Conservation (phyloP, 352 stramenopile species). For the Phytophthora colocasiae region DNA sequence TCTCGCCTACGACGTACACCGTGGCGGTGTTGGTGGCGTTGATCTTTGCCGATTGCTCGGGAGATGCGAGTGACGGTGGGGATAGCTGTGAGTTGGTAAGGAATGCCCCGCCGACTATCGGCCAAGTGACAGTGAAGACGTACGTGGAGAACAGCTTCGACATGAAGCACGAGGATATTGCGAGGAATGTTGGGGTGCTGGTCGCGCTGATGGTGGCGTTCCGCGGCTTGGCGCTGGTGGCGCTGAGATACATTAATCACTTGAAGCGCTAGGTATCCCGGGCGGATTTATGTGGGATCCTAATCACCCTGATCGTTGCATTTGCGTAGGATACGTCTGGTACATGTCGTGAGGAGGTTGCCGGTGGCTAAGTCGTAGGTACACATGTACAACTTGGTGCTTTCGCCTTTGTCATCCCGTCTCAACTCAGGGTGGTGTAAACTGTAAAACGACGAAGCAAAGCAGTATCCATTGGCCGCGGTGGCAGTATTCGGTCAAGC, state of each 20-base stretch:
- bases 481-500: slow-evolving; percentile 17
- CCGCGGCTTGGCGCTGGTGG: slow-evolving; percentile 44
- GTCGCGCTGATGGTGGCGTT: slow-evolving; percentile 53
- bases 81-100: slow-evolving; percentile 44
- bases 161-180: slow-evolving; percentile 59
- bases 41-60: slow-evolving; percentile 44
- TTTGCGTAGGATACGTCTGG: too few species aligned
- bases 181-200: slow-evolving; percentile 41
- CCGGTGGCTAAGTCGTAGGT: too few species aligned
- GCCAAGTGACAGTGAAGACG: slow-evolving; percentile 44
- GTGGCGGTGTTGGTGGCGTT: slow-evolving; percentile 46
- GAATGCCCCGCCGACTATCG: slow-evolving; percentile 23
- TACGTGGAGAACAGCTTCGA: slow-evolving; percentile 60
- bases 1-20: slow-evolving; percentile 49
- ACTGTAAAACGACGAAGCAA: slow-evolving; percentile 1
- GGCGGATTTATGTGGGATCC: too few species aligned
- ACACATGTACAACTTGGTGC: neutral
- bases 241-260: slow-evolving; percentile 47
- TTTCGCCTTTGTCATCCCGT: slow-evolving; percentile 1
- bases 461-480: neutral
- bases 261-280: slow-evolving; percentile 2
- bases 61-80: neutral
- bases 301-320: too few species aligned
- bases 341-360: too few species aligned
- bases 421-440: slow-evolving; percentile 19